Evolutionary conservation across 768 basidiomycete species (phyloP).

Genomic region (Hygrocybe coccinea): DNA sequence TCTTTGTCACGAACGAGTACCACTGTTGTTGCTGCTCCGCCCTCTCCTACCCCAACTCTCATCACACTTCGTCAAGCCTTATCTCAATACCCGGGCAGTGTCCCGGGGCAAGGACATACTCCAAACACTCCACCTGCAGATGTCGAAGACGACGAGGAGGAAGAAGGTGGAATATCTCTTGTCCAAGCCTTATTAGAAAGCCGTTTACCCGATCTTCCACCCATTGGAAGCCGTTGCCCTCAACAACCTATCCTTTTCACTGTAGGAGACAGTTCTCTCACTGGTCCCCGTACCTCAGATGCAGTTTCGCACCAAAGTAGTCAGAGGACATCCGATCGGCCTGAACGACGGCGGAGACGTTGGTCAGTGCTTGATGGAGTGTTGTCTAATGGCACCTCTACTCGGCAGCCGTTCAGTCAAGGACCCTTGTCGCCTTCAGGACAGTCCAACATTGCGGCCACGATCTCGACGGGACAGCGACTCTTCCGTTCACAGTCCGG

Average conservation of each 20-base stretch:
- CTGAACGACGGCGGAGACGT: slow-evolving; percentile 50
- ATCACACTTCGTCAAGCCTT: slow-evolving; percentile 64
- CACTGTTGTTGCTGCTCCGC: slow-evolving; percentile 17
- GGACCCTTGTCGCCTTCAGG: slow-evolving; percentile 23
- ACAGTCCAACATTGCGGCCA: neutral
- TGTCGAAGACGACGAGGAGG: slow-evolving; percentile 48
- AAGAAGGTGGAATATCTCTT: slow-evolving; percentile 67
- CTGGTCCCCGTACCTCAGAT: slow-evolving; percentile 48
- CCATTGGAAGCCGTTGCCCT: slow-evolving; percentile 56
- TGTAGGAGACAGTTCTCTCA: slow-evolving; percentile 40
- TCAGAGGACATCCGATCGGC: slow-evolving; percentile 28
- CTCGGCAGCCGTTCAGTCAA: slow-evolving; percentile 18
- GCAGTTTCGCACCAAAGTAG: slow-evolving; percentile 29
- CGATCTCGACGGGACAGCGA: neutral
- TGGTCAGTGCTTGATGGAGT: slow-evolving; percentile 65
- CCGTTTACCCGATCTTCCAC: slow-evolving; percentile 69
- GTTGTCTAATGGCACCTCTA: slow-evolving; percentile 25
- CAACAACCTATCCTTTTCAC: slow-evolving; percentile 67
- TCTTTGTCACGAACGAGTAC: slow-evolving; percentile 36
- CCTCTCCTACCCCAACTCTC: slow-evolving; percentile 59
- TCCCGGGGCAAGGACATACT: slow-evolving; percentile 17
- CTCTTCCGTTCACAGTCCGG: slow-evolving; percentile 40
- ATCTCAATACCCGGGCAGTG: slow-evolving; percentile 34
- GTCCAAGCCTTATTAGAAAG: slow-evolving; percentile 75
- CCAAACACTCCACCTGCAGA: slow-evolving; percentile 35